phyloP scores from a whole-genome alignment of 768 basidiomycete genomes.

The Candolleomyces aberdarensis region DNA sequence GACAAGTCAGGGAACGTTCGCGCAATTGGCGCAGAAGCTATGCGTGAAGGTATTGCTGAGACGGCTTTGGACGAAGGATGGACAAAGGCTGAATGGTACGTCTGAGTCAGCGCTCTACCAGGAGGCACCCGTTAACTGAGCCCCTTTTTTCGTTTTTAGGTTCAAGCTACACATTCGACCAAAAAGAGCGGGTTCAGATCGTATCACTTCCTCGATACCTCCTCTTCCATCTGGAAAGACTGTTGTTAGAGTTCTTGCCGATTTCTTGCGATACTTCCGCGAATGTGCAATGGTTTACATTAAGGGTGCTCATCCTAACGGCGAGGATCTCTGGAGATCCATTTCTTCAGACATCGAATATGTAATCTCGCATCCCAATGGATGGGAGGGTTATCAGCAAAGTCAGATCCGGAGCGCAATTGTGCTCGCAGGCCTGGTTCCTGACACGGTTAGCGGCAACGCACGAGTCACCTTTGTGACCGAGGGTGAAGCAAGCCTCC shows the following conservation, averaged over 20 bases:
- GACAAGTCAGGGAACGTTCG: constrained; percentile 5
- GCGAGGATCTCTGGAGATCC: constrained; percentile 40
- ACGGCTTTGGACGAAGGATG: constrained; percentile 11
- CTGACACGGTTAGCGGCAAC: constrained; percentile 30
- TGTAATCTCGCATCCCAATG: constrained; percentile 57
- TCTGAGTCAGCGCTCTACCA: constrained; percentile 13
- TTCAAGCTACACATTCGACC: constrained; percentile 35
- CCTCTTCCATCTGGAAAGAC: constrained; percentile 40
- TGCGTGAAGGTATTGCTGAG: constrained; percentile 10
- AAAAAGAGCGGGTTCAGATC: background rate
- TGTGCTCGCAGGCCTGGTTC: constrained; percentile 45
- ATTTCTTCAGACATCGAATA: constrained; percentile 40
- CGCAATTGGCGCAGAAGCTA: constrained; percentile 12
- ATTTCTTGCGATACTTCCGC: constrained; percentile 48
- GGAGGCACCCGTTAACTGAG: too few relatives aligned
- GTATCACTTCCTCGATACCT: constrained; percentile 16
- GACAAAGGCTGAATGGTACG: constrained; percentile 21
- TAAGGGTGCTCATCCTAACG: constrained; percentile 38
- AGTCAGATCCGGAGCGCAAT: constrained; percentile 49
- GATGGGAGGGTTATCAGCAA: constrained; percentile 58
- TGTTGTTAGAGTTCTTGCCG: constrained; percentile 39
- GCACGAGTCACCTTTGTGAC: constrained; percentile 49
- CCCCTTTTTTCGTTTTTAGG: constrained; percentile 7
- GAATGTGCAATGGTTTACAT: constrained; percentile 43
- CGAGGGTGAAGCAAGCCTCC: constrained; percentile 57